Base-by-base conservation (phyloP, 805 yeast species). In the Blastobotrys muscicola region DNA sequence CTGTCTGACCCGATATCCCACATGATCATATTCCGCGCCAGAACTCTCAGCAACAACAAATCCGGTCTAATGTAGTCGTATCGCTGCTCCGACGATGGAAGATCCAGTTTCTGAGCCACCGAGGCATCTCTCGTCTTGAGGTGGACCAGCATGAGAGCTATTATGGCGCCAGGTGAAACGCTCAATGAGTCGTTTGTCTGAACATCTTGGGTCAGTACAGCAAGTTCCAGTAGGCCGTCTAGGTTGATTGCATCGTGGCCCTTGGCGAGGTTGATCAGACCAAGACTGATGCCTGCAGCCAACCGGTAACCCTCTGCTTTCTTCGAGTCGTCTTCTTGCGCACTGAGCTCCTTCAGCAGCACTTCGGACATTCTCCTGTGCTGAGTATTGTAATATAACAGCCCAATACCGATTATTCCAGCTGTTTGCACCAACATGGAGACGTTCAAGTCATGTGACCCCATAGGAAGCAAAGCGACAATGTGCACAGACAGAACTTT, bases 401-500 rank as follows among this genome's bases (percentile, higher is more conserved):
- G 66, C 0, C 98, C 99, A 44, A 92, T 76, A 0, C 97, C 96
- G 39, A 92, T 67, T 26, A 90, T 60, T 0, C 97, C 97, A 0
- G 97, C 95, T 0, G 94, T 78, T 59, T 92, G 97, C 6, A 90
- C 94, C 8, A 78, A 71, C 1, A 78, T 66, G 2, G 85, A 76
- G 6, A 94, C 94, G 59, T 90, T 85, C 54, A 92, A 69, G 59
- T 87, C 94, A 37, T 82, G 82, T 0, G 97, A 87, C 0, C 97
- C 97, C 9, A 76, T 76, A 0, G 99, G 99, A 23, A 94, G 67
- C 30, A 92, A 64, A 0, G 97, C 96, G 10, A 83, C 87, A 10
- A 92, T 85, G 61, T 92, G 98, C 12, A 92, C 96, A 4, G 95
- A 82, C 35, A 92, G 66, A 0, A 92, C 95, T 56, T 87, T 90